Evolutionary conservation across 1,284 basidiomycete genomes (phyloP).

Genomic region (Lentinula novae-zelandiae): DNA sequence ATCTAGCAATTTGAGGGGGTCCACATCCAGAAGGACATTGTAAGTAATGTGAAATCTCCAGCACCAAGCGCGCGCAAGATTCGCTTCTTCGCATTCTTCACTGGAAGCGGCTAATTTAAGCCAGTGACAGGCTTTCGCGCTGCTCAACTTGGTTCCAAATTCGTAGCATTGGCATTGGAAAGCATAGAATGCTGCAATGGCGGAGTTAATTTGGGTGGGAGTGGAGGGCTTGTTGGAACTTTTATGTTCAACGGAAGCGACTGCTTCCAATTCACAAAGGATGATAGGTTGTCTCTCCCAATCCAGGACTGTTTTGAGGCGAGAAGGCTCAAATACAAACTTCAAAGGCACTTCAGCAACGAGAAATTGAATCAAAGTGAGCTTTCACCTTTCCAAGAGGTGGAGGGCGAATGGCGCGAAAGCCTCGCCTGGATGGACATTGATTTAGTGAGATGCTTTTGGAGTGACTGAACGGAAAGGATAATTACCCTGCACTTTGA

Average conservation of each 20-base stretch:
- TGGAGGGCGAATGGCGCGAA: conserved; percentile 3
- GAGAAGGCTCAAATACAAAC: conserved; percentile 11
- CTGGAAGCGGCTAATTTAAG: conserved; percentile 1
- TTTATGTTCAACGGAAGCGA: background rate
- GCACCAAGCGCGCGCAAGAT: conserved; percentile 11
- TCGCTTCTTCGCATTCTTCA: conserved; percentile 7
- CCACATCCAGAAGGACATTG: background rate
- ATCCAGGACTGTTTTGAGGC: conserved; percentile 1
- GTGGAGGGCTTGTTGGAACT: background rate
- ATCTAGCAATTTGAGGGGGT: background rate
- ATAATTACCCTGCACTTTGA: conserved; percentile 6
- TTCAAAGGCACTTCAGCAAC: background rate
- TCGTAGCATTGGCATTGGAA: conserved; percentile 12
- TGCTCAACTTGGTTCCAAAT: conserved; percentile 9
- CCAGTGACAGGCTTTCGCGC: conserved; percentile 7
- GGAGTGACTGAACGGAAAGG: background rate
- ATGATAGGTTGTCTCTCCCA: background rate
- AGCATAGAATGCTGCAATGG: conserved; percentile 8
- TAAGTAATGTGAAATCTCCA: conserved; percentile 11
- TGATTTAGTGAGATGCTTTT: too few relatives aligned
- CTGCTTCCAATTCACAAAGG: conserved; percentile 3
- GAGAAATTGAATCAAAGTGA: background rate
- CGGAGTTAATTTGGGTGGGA: conserved; percentile 3
- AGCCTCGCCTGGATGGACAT: background rate
- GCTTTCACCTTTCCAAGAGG: conserved; percentile 1